Evolutionary conservation across 2,329 filamentous ascomycete species (phyloP), one percentile per base, ranked within the genome.

Genomic region (Grosmannia penicillata): DNA sequence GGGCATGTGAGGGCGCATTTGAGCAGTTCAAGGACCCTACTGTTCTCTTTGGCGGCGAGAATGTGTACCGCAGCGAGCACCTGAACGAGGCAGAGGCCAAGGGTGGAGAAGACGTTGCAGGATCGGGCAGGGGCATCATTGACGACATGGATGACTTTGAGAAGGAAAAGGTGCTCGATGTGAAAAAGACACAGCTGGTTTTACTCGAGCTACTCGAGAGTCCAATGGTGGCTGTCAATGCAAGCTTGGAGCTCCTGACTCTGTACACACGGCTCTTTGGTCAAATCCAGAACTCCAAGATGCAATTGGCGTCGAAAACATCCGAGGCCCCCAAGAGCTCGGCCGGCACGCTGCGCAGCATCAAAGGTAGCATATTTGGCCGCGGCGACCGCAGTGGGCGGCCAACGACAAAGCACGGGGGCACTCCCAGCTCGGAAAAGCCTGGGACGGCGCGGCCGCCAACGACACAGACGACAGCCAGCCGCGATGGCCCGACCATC

Each of bases 131-230:
- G n/a, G 75, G 77, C 4, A 53, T 83, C 33, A 69, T 93, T 1
- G 81, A 89, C 47, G 75, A 82, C 32, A 83, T 95, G 75, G 80
- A 85, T 45, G 74, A 78, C 41, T 74, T 76, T 21, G 87, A 96
- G 53, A 93, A 86, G 53, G 83, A 87, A 55, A 73, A 75, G 35
- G 78, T 98, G 30, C 60, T 98, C n/a, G 83, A 96, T 56, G 77
- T 95, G 44, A 93, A 93, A 56, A 93, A 96, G 74, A 95, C 89
- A 10, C 87, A 96, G 51, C 65, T 98, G 43, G 72, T 82, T 4
- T 69, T 98, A 17, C 59, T 91, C 4, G 89, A 96, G 57, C 62
- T 91, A 14, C 62, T 84, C 4, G 86, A 95, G 53, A 86, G 86
- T 1, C 76, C 86, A 0, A 78, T 84, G 41, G 74, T 79, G 40